phyloP scores from a whole-genome alignment of 2,329 filamentous ascomycete species.

The Fusarium beomiforme region DNA sequence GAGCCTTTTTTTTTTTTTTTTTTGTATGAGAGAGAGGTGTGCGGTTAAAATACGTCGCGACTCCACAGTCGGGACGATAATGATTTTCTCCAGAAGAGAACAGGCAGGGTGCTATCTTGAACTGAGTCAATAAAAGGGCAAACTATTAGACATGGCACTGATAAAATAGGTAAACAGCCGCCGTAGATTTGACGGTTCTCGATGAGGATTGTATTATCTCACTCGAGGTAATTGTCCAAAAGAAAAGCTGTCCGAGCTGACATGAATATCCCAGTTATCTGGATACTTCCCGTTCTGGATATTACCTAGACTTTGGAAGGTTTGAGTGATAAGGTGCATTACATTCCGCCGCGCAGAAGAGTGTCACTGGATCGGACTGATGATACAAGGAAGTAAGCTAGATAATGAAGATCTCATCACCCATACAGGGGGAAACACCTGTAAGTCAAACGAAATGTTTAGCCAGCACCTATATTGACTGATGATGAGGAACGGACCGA shows the following conservation, averaged over 20 bases:
- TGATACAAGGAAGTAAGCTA: background rate
- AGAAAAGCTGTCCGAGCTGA: background rate
- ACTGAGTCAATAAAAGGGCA: background rate
- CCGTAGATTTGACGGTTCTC: background rate
- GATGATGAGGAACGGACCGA: conserved; percentile 29
- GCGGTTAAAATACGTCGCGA: background rate
- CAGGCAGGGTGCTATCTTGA: conserved; percentile 1
- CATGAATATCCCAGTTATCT: conserved; percentile 3
- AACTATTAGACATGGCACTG: background rate
- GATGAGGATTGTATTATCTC: background rate
- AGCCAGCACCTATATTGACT: background rate
- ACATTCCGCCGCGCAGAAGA: background rate
- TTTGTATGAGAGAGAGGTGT: conserved; percentile 8
- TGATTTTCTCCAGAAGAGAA: conserved; percentile 16
- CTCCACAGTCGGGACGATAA: conserved; percentile 30
- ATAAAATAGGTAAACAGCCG: background rate
- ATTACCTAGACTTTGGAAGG: background rate
- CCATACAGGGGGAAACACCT: background rate
- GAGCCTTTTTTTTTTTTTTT: background rate
- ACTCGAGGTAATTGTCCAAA: background rate
- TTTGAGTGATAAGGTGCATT: conserved; percentile 5
- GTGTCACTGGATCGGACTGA: background rate
- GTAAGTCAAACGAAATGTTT: background rate
- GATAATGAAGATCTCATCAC: conserved; percentile 8
- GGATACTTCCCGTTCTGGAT: conserved; percentile 10